Conservation (phyloP, 1,284 basidiomycete species). For the Sparassis latifolia region DNA sequence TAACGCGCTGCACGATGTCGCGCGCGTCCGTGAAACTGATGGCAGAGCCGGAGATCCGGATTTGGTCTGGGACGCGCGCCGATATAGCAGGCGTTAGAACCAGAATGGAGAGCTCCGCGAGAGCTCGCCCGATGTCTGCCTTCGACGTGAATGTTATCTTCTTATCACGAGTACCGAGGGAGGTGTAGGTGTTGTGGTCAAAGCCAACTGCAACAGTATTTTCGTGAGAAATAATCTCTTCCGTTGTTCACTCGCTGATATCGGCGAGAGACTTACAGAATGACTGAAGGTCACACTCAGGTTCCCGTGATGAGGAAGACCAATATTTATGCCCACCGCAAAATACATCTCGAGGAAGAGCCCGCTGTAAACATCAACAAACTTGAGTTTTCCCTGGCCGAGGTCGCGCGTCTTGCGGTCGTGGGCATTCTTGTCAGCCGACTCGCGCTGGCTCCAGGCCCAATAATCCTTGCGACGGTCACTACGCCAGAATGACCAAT, state of each 20-base stretch:
- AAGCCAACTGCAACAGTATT: conserved; percentile 19
- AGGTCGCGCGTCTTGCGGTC: conserved; percentile 9
- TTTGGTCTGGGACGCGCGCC: conserved; percentile 13
- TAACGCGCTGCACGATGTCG: conserved; percentile 7
- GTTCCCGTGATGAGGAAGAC: neutral
- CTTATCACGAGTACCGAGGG: conserved; percentile 11
- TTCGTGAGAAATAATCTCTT: neutral
- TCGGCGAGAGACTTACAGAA: conserved; percentile 1
- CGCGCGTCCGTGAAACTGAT: conserved; percentile 10
- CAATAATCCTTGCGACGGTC: conserved; percentile 23
- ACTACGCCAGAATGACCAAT: conserved; percentile 5
- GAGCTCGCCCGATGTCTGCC: conserved; percentile 16
- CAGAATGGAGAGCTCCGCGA: conserved; percentile 19
- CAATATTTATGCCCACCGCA: conserved; percentile 7
- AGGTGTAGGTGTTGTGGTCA: conserved; percentile 13
- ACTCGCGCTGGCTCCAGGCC: conserved; percentile 17
- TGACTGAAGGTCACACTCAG: neutral
- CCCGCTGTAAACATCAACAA: conserved; percentile 20
- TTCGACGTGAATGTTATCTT: conserved; percentile 16
- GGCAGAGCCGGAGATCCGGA: conserved; percentile 14
- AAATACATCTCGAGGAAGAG: conserved; percentile 17
- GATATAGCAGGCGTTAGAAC: conserved; percentile 13
- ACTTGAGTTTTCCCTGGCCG: conserved; percentile 15
- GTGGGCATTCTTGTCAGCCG: conserved; percentile 17
- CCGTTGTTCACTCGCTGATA: no score